phyloP scores from a whole-genome alignment of 441 rosid species.

The Erysimum pusillum region DNA sequence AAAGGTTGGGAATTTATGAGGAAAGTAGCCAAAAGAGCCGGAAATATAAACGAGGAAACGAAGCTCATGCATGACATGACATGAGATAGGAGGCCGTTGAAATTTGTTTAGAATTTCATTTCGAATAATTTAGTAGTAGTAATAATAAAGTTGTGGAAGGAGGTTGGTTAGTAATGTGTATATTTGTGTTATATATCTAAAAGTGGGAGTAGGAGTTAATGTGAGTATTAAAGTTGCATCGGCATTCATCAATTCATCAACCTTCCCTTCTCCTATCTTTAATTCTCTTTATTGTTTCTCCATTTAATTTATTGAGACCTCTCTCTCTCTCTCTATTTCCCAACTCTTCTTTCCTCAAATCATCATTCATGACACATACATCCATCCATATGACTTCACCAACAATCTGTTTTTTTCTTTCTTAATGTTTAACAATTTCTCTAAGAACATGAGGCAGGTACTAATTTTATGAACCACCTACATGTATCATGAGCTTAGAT shows the following conservation, averaged over 20 bases:
- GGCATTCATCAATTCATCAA: constrained; percentile 59
- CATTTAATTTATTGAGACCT: constrained; percentile 52
- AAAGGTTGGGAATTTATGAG: constrained; percentile 29
- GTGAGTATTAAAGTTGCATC: constrained; percentile 57
- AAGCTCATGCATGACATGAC: constrained; percentile 26
- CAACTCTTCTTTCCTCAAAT: constrained; percentile 42
- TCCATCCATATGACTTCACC: constrained; percentile 15
- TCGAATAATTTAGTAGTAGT: background rate
- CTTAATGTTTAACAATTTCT: background rate
- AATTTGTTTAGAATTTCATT: background rate
- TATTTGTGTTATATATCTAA: constrained; percentile 52
- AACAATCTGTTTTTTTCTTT: background rate
- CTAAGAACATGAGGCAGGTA: background rate
- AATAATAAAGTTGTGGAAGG: constrained; percentile 24
- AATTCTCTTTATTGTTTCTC: constrained; percentile 59
- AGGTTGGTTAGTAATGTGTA: constrained; percentile 45
- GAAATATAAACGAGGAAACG: constrained; percentile 30
- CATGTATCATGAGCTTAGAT: constrained; percentile 9
- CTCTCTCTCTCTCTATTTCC: constrained; percentile 53
- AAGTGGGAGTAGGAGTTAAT: constrained; percentile 74
- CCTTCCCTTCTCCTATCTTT: constrained; percentile 62
- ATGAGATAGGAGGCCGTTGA: constrained; percentile 32
- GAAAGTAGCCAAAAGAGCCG: constrained; percentile 34
- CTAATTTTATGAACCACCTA: background rate
- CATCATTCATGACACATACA: constrained; percentile 32